Evolutionary conservation across 2,329 filamentous ascomycete genomes (phyloP), one percentile per base, ranked within the genome.

Genomic region (Falciphora oryzae): DNA sequence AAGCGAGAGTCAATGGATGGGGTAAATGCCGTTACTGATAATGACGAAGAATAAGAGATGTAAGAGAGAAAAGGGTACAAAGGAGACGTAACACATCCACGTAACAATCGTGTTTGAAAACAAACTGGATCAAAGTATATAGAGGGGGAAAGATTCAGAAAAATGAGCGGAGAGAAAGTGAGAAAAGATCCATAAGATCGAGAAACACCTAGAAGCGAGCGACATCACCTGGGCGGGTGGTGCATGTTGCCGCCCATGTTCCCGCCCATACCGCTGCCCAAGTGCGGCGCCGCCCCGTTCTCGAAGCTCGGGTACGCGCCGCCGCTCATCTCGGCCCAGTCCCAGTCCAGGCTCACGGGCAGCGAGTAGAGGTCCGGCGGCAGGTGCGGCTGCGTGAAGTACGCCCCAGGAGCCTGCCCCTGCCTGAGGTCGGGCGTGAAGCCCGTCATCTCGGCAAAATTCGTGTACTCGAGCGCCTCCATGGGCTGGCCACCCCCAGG

Each of bases 281-380:
- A 3, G 44, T 53, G 44, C 44, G 44, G 44, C 22, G 22, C 44
- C 44, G 81, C 83, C 7, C 85, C 85, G 67, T 88, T 89, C 71
- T 89, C 86, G 57, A 88, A 86, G 31, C 82, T 82, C 14, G 86
- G 85, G 69, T 88, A 88, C 2, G 81, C 80, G 13, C 85, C 86
- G n/a, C 85, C 85, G 38, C 84, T 87, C 81, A 89, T 87, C 74
- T 88, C 86, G 1, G 85, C 85, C 84, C 85, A 89, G 72, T 85
- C 92, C 93, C 93, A 97, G 73, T 98, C 94, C 28, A 98, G 83
- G 3, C 92, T 96, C 89, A 97, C 96, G 1, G 94, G 93, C 85
- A 98, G 89, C 75, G 94, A 90, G 87, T 95, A 99, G 31, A 98
- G 77, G 76, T 98, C 95, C 71, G 94, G 92, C 5, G 95, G 94